These are phyloP conservation scores for Plasmodium knowlesi DNA, from an alignment of 169 alveolate genomes.

Conservation along the genomic window DNA sequence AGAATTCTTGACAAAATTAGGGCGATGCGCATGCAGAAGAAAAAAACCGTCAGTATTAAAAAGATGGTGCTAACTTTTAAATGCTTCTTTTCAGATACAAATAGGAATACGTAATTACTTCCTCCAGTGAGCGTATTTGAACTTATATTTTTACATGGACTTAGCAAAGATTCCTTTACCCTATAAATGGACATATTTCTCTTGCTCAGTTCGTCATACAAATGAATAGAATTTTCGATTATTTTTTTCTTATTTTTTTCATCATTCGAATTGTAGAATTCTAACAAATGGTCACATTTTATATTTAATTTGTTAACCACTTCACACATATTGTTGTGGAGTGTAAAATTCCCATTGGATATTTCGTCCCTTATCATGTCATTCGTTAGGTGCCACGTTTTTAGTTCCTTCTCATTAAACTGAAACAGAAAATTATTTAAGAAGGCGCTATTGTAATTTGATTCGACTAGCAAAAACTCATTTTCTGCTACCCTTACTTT, in stretches of 20 bases:
- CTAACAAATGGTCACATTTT: slow-evolving; percentile 14
- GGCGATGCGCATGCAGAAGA: slow-evolving; percentile 41
- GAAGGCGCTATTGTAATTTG: slow-evolving; percentile 25
- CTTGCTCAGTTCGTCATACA: slow-evolving; percentile 25
- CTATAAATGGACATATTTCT: slow-evolving; percentile 14
- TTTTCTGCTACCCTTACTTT: slow-evolving; percentile 33
- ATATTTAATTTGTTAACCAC: slow-evolving; percentile 28
- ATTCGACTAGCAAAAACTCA: slow-evolving; percentile 35
- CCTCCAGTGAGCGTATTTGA: neutral
- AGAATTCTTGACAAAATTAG: slow-evolving; percentile 50
- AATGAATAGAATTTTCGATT: slow-evolving; percentile 6
- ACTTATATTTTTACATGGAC: slow-evolving; percentile 28
- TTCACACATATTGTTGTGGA: slow-evolving; percentile 41
- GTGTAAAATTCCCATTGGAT: slow-evolving; percentile 15
- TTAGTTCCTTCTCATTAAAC: slow-evolving; percentile 27
- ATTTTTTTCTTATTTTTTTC: neutral
- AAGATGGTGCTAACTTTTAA: slow-evolving; percentile 33
- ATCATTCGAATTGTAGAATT: slow-evolving; percentile 6
- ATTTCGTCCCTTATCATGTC: slow-evolving; percentile 59
- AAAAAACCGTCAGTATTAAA: slow-evolving; percentile 26
- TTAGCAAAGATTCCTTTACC: slow-evolving; percentile 40
- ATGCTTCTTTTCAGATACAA: slow-evolving; percentile 13
- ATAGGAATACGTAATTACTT: slow-evolving; percentile 50
- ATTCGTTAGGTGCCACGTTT: slow-evolving; percentile 22
- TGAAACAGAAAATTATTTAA: slow-evolving; percentile 36